A percentile compares a stretch with the other conserved stretches of the same genome.
Evolutionary conservation across 441 rosid species (phyloP).

Genomic region (Mallotus repandus): DNA sequence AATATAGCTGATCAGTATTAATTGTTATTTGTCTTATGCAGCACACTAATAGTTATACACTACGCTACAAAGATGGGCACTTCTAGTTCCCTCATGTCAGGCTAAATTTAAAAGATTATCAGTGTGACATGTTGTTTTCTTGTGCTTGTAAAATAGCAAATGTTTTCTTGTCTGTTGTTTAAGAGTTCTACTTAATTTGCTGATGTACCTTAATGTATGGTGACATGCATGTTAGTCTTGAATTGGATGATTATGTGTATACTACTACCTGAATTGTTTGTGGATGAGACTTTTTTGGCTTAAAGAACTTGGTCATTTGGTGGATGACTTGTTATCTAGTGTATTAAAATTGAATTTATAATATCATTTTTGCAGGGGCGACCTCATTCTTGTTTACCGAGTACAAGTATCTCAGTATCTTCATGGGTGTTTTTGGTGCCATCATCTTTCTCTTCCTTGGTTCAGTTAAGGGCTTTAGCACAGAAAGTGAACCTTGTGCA

Average conservation of each 20-base stretch:
- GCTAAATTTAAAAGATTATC: background rate
- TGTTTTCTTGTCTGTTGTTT: background rate
- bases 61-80: background rate
- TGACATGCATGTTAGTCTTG: too few relatives aligned
- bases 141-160: background rate
- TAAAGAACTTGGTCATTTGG: too few relatives aligned
- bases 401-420: conserved; percentile 69
- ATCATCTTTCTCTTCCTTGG: conserved; percentile 83
- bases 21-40: background rate
- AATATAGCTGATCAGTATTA: background rate
- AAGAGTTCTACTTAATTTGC: background rate
- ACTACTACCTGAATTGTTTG: too few relatives aligned
- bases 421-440: conserved; percentile 66
- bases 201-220: background rate
- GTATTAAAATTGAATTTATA: background rate
- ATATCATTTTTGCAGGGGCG: conserved; percentile 52
- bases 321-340: background rate
- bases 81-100: background rate
- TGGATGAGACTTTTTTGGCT: too few relatives aligned
- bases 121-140: background rate
- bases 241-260: too few relatives aligned
- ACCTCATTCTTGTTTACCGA: conserved; percentile 80
- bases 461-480: conserved; percentile 80
- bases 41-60: too few relatives aligned
- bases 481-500: conserved; percentile 61